These are phyloP conservation scores for Trifolium subterraneum DNA, from an alignment of 306 rosid species.

Conservation along the genomic window DNA sequence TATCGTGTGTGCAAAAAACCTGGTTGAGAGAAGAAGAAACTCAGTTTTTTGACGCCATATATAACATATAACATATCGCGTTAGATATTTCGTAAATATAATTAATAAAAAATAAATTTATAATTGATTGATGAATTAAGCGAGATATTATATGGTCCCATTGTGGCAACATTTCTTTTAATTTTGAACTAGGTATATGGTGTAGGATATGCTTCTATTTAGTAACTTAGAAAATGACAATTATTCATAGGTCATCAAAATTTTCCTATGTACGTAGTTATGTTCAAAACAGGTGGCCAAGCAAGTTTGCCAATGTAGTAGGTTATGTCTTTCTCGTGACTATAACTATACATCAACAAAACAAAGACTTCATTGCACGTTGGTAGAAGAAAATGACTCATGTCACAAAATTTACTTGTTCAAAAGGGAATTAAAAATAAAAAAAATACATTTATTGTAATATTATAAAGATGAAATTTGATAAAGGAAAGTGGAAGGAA, in stretches of 20 bases:
- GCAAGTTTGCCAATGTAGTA: neutral
- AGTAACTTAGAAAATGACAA: slow-evolving; percentile 10
- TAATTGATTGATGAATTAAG: too few relatives aligned
- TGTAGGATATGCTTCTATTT: slow-evolving; percentile 4
- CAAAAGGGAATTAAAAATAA: neutral
- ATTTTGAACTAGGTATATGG: neutral
- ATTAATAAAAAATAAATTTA: too few relatives aligned
- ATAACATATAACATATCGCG: too few relatives aligned
- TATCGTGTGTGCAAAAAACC: too few relatives aligned
- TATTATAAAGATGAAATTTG: neutral
- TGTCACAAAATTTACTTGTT: slow-evolving; percentile 10
- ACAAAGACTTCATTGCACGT: slow-evolving; percentile 14
- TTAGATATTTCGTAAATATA: too few relatives aligned
- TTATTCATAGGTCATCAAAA: neutral
- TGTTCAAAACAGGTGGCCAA: slow-evolving; percentile 40
- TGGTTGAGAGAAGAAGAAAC: too few relatives aligned
- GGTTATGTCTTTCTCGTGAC: slow-evolving; percentile 13
- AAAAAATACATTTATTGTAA: neutral
- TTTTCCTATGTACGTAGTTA: neutral
- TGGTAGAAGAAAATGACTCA: slow-evolving; percentile 11
- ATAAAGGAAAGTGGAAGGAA: slow-evolving; percentile 40
- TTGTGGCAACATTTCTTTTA: neutral
- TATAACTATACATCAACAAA: slow-evolving; percentile 3
- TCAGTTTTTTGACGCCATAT: too few relatives aligned
- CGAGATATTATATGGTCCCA: neutral